Conservation (phyloP, 441 rosid genomes). For the Adansonia grandidieri region DNA sequence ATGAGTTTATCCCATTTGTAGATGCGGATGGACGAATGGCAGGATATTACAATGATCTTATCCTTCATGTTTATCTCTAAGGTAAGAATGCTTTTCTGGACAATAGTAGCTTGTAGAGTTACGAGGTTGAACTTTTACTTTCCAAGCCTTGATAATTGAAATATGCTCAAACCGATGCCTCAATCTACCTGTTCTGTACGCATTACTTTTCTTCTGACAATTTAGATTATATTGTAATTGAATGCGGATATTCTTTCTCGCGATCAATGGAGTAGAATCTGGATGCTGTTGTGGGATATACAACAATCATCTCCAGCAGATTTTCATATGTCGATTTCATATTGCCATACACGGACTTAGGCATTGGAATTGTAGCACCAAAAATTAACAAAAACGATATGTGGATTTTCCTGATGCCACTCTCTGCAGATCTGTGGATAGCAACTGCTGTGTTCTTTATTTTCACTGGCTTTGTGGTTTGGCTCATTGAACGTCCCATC, state of each 20-base stretch:
- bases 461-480: slow-evolving; percentile 42
- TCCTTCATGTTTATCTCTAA: slow-evolving; percentile 18
- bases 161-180: too few species aligned
- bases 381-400: slow-evolving; percentile 33
- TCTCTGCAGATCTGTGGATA: slow-evolving; percentile 52
- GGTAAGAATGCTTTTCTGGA: slow-evolving; percentile 27
- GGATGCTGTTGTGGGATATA: slow-evolving; percentile 56
- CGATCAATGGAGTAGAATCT: slow-evolving; percentile 29
- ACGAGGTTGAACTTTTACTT: background rate
- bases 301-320: slow-evolving; percentile 39
- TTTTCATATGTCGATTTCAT: slow-evolving; percentile 44
- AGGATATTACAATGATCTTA: slow-evolving; percentile 36
- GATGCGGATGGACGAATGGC: slow-evolving; percentile 23
- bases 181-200: background rate
- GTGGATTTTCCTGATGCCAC: slow-evolving; percentile 57
- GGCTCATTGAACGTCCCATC: slow-evolving; percentile 48
- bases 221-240: background rate
- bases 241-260: slow-evolving; percentile 5
- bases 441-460: slow-evolving; percentile 36
- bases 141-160: background rate
- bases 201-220: background rate
- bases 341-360: slow-evolving; percentile 50
- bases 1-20: slow-evolving; percentile 39
- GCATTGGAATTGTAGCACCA: slow-evolving; percentile 51
- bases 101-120: background rate